Evolutionary conservation across 768 basidiomycete genomes (phyloP).

Genomic region (Boletus vermiculosoides): DNA sequence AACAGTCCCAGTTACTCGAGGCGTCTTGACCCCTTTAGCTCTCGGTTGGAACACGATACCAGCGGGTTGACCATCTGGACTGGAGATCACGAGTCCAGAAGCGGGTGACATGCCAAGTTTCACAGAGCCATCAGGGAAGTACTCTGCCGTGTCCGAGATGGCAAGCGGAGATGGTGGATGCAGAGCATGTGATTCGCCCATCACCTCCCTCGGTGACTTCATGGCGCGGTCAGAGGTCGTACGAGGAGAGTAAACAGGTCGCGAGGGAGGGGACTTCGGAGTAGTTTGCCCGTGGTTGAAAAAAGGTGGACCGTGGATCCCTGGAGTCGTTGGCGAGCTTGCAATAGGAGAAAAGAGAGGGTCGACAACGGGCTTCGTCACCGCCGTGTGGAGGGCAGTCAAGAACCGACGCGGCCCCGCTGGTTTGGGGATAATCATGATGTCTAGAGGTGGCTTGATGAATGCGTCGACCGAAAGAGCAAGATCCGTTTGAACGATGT

Average conservation of each 20-base stretch:
- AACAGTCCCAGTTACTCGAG: constrained; percentile 36
- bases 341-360: constrained; percentile 94
- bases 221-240: constrained; percentile 61
- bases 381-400: constrained; percentile 88
- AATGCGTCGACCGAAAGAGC: constrained; percentile 46
- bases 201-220: constrained; percentile 51
- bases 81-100: constrained; percentile 87
- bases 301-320: constrained; percentile 48
- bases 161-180: constrained; percentile 70
- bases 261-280: constrained; percentile 47
- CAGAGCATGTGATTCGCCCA: constrained; percentile 36
- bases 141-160: constrained; percentile 70
- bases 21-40: constrained; percentile 37
- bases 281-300: constrained; percentile 32
- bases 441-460: constrained; percentile 64
- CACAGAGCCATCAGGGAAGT: constrained; percentile 59
- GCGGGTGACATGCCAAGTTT: constrained; percentile 75
- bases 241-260: constrained; percentile 45
- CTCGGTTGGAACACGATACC: constrained; percentile 95
- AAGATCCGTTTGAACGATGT: constrained; percentile 65
- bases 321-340: constrained; percentile 83
- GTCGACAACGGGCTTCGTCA: constrained; percentile 83
- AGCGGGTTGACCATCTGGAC: constrained; percentile 89
- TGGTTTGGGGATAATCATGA: constrained; percentile 97
- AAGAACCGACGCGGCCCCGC: constrained; percentile 92